Evolutionary conservation across 2,329 filamentous ascomycete genomes (phyloP).

Genomic region (Arthrobotrys sphaeroides): DNA sequence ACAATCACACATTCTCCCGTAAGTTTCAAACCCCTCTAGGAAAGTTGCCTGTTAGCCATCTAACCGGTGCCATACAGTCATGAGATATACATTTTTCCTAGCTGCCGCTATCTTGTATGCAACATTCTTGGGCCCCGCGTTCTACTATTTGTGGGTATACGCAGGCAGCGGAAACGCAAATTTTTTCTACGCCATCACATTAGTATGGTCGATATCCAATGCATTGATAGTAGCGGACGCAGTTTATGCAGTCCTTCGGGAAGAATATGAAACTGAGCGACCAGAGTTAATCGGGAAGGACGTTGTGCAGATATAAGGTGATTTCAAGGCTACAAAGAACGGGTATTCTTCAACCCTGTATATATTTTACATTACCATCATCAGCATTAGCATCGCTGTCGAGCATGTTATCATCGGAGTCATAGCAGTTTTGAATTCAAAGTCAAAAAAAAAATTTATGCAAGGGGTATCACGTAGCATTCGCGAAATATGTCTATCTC

Average conservation of each 20-base stretch:
- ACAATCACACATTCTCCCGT: slow-evolving; percentile 88
- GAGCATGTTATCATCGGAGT: not conserved
- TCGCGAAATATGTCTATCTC: not conserved
- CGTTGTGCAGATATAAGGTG: slow-evolving; percentile 76
- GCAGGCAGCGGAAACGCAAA: slow-evolving; percentile 97
- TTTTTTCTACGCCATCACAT: slow-evolving; percentile 98
- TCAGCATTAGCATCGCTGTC: not conserved
- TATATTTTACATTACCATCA: slow-evolving; percentile 19
- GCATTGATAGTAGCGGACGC: slow-evolving; percentile 82
- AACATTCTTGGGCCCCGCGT: slow-evolving; percentile 87
- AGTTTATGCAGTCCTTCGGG: slow-evolving; percentile 85
- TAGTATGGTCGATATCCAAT: slow-evolving; percentile 95
- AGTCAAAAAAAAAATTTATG: not conserved
- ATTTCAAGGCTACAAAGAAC: slow-evolving; percentile 49
- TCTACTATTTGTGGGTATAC: slow-evolving; percentile 98
- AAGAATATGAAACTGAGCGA: slow-evolving; percentile 92
- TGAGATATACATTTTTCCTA: slow-evolving; percentile 91
- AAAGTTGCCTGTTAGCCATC: slow-evolving; percentile 54
- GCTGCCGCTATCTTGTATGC: slow-evolving; percentile 85
- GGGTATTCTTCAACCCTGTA: slow-evolving; percentile 16
- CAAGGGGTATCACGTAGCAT: not conserved
- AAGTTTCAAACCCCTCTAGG: slow-evolving; percentile 60
- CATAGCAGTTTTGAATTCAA: not conserved
- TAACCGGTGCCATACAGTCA: slow-evolving; percentile 67
- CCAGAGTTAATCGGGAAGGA: slow-evolving; percentile 91